Evolutionary conservation across 192 early-diverging fungal genomes (phyloP).

Genomic region (Dissophora globulifera): DNA sequence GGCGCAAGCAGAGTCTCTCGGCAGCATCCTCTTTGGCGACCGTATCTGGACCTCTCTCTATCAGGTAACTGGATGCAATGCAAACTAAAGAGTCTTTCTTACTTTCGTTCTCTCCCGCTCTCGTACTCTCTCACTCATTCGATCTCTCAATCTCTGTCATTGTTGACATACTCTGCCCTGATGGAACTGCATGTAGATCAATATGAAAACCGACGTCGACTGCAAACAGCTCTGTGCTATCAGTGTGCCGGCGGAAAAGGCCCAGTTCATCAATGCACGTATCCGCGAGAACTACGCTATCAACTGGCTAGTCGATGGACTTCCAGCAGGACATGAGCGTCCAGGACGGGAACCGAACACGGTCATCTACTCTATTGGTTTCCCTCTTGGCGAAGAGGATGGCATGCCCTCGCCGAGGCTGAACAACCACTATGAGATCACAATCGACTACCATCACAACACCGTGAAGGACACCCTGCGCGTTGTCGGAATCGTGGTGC

Average conservation of each 20-base stretch:
- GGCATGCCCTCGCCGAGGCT: constrained; percentile 48
- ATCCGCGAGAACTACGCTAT: constrained; percentile 80
- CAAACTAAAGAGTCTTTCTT: too few relatives aligned
- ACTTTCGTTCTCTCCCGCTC: too few relatives aligned
- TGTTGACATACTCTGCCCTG: too few relatives aligned
- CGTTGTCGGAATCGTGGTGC: constrained; percentile 90
- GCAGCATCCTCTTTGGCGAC: constrained; percentile 96
- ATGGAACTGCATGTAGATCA: constrained; percentile 38
- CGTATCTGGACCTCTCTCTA: constrained; percentile 87
- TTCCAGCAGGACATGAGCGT: constrained; percentile 83
- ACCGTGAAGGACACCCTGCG: constrained; percentile 68
- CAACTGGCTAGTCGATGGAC: constrained; percentile 92
- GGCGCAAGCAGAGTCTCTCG: constrained; percentile 83
- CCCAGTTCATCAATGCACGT: constrained; percentile 87
- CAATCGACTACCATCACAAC: constrained; percentile 82
- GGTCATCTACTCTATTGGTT: constrained; percentile 79
- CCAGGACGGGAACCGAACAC: constrained; percentile 62
- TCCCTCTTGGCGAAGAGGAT: constrained; percentile 73
- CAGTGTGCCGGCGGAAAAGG: constrained; percentile 72
- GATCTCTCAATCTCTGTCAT: too few relatives aligned
- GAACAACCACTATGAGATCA: constrained; percentile 92
- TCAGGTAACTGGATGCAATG: constrained; percentile 60
- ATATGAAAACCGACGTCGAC: constrained; percentile 14
- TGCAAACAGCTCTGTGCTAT: constrained; percentile 77
- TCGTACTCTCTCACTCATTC: too few relatives aligned